phyloP scores from a whole-genome alignment of 2,329 filamentous ascomycete genomes.

The Davidsoniella virescens region DNA sequence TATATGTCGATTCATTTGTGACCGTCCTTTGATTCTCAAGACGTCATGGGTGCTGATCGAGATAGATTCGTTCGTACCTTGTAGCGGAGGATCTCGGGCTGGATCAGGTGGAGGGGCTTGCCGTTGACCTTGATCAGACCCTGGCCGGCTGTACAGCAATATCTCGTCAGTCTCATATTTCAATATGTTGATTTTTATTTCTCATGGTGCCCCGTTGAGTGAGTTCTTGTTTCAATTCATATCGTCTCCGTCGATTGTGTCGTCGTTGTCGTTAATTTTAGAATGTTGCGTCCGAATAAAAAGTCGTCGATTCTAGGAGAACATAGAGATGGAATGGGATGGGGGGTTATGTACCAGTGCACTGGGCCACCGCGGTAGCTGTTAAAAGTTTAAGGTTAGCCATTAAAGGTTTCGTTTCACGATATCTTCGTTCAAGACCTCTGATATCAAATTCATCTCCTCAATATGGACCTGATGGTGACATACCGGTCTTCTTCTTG shows the following conservation, averaged over 20 bases:
- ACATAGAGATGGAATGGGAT: not conserved
- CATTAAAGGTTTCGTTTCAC: not conserved
- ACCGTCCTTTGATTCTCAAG: no score
- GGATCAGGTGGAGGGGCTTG: slow-evolving; percentile 80
- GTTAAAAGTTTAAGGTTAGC: not conserved
- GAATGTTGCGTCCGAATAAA: not conserved
- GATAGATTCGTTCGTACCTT: slow-evolving; percentile 44
- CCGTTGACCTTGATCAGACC: slow-evolving; percentile 99
- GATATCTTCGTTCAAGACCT: not conserved
- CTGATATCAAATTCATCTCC: no score
- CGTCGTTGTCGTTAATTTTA: not conserved
- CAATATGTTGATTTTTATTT: not conserved
- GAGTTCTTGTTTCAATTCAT: not conserved
- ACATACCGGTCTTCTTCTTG: slow-evolving; percentile 71
- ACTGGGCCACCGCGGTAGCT: slow-evolving; percentile 73
- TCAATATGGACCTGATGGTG: not conserved
- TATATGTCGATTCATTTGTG: no score
- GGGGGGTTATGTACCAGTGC: slow-evolving; percentile 40
- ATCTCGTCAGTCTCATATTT: slow-evolving; percentile 8
- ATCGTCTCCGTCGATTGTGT: slow-evolving; percentile 3
- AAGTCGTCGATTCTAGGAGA: slow-evolving; percentile 2
- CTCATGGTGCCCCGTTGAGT: not conserved
- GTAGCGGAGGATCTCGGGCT: slow-evolving; percentile 95
- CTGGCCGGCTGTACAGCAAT: slow-evolving; percentile 22
- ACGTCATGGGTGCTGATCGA: not conserved